Percentiles rank a stretch among this genome's conserved stretches.
Evolutionary conservation across 176 grass and related monocot species (phyloP).

Genomic region (Raddia guianensis): DNA sequence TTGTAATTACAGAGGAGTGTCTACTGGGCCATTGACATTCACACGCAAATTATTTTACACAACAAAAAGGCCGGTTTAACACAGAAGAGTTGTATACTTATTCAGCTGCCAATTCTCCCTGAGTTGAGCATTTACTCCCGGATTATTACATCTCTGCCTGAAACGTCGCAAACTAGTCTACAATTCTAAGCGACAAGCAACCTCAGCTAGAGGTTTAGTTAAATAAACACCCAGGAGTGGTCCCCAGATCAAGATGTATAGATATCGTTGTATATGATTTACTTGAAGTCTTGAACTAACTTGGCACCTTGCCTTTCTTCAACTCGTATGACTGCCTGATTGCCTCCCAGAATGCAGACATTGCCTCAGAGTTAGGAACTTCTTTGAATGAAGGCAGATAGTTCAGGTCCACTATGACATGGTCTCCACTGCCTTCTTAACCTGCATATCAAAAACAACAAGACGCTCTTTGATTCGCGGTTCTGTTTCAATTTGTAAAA

Average conservation of each 20-base stretch:
- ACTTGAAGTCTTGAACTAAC: neutral
- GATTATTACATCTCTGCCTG: slow-evolving; percentile 25
- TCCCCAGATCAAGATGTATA: neutral
- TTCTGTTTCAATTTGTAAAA: too few relatives aligned
- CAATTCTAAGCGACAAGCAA: neutral
- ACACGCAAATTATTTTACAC: neutral
- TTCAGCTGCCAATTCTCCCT: neutral
- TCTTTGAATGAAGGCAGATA: slow-evolving; percentile 96
- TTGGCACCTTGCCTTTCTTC: slow-evolving; percentile 32
- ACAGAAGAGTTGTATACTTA: neutral
- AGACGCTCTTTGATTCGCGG: too few relatives aligned
- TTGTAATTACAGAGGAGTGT: too few relatives aligned
- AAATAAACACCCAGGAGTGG: neutral
- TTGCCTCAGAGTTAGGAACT: slow-evolving; percentile 69
- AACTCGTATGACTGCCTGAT: slow-evolving; percentile 56
- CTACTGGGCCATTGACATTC: slow-evolving; percentile 8
- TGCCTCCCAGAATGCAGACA: slow-evolving; percentile 84
- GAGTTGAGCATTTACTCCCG: neutral
- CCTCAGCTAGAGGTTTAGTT: neutral
- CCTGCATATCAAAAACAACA: slow-evolving; percentile 50
- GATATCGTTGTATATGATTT: neutral
- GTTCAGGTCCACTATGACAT: slow-evolving; percentile 96
- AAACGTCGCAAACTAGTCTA: neutral
- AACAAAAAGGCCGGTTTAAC: neutral
- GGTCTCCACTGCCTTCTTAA: slow-evolving; percentile 78